Percentiles rank a stretch among this genome's conserved stretches.
phyloP scores from a whole-genome alignment of 2,329 filamentous ascomycete species.

The Beauveria brongniartii region DNA sequence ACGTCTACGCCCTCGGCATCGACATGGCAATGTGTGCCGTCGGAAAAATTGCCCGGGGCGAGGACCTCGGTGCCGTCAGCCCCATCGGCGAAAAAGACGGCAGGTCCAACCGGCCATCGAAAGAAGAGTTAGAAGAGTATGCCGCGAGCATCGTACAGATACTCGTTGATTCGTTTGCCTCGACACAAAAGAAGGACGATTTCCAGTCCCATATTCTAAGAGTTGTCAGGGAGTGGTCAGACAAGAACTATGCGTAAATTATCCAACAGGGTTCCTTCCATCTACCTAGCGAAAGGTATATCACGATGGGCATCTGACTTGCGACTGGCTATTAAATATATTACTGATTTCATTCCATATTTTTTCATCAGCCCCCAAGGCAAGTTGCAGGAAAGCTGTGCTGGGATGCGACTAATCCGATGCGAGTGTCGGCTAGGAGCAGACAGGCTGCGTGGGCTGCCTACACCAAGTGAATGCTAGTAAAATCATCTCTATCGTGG shows the following conservation, averaged over 20 bases:
- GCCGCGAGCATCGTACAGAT: conserved; percentile 8
- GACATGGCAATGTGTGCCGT: neutral
- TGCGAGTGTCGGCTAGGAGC: no score
- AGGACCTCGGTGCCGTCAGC: neutral
- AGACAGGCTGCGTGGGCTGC: no score
- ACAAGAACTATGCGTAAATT: neutral
- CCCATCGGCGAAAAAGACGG: neutral
- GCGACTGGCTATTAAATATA: no score
- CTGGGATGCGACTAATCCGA: no score
- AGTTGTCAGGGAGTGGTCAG: conserved; percentile 8
- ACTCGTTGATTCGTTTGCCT: conserved; percentile 6
- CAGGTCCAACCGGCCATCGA: neutral
- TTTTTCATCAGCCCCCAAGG: no score
- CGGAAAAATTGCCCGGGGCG: neutral
- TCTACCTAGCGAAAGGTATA: no score
- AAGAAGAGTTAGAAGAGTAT: conserved; percentile 6
- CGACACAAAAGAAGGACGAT: neutral
- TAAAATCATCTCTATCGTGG: no score
- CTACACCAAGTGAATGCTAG: no score
- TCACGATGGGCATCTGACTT: no score
- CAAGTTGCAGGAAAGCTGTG: no score
- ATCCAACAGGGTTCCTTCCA: no score
- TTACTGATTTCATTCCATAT: no score
- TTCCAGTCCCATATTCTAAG: conserved; percentile 7
- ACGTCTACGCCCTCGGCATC: neutral